phyloP scores from a whole-genome alignment of 2,329 filamentous ascomycete genomes.

The Verticillium dahliae region DNA sequence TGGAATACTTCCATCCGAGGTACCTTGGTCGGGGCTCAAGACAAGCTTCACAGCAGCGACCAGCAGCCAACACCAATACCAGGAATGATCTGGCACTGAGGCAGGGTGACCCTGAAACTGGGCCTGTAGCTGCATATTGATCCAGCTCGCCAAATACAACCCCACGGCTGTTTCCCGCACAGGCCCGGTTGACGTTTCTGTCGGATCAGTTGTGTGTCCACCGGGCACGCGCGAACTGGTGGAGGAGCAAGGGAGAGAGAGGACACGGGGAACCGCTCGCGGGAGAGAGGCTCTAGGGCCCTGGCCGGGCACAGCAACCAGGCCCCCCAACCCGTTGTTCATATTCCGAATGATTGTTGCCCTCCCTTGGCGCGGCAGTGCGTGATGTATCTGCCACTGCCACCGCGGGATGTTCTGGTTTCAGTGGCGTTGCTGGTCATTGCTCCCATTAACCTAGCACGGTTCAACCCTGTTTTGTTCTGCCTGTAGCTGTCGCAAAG shows the following conservation, averaged over 20 bases:
- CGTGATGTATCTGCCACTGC: neutral
- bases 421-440: neutral
- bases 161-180: too few species aligned
- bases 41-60: neutral
- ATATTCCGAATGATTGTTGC: neutral
- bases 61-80: neutral
- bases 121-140: too few species aligned
- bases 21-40: neutral
- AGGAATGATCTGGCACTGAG: too few species aligned
- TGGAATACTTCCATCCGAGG: neutral
- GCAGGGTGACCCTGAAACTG: too few species aligned
- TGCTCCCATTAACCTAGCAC: neutral
- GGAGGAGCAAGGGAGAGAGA: constrained; percentile 10
- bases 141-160: too few species aligned
- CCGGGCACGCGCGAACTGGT: constrained; percentile 18
- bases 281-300: too few species aligned
- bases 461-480: too few species aligned
- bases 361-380: constrained; percentile 1
- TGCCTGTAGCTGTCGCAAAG: neutral
- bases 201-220: neutral
- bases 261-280: too few species aligned
- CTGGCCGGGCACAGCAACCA: neutral
- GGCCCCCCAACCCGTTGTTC: neutral
- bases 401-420: neutral
- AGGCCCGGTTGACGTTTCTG: neutral